Base-by-base conservation (phyloP, 169 alveolate genomes). In the Plasmodium relictum region DNA sequence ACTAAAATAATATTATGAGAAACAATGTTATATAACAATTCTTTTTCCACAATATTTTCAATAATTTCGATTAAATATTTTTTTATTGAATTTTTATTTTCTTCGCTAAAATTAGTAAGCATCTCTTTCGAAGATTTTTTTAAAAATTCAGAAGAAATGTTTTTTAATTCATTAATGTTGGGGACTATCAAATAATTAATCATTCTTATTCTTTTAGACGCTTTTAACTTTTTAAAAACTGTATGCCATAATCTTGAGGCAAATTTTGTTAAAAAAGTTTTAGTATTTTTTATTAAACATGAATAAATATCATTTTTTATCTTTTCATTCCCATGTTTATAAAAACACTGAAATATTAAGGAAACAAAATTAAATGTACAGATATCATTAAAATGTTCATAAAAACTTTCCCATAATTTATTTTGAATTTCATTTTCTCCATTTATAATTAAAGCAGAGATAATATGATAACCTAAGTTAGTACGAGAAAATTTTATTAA, bases 261-360 rank as follows among this genome's bases (percentile, higher is more conserved):
- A 83, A 69, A 83, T 83, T 83, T 83, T 16, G 74, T 66, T 10
- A 83, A 69, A 41, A 54, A 83, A 2, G 61, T 20, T 59, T 83
- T 66, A 14, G 85, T 6, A 61, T 83, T 68, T 68, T 83, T 70
- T 54, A 68, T 31, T 61, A 83, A 24, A 85, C 91, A 83, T 20
- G 20, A 12, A 5, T 39, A 45, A 10, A 83, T 83, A 61, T 66
- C 74, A 20, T 31, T 83, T 69, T 44, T 68, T 41, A 83, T 69
- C 20, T 83, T 9, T 39, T 83, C 73, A 69, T 41, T 54, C 12
- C 66, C 91, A 45, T 83, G 85, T 16, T 69, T 83, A 45, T 83
- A 83, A 69, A 83, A 83, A 83, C 91, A 69, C n/a, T 83, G 91
- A 73, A 83, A 83, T n/a, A 59, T 59, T 39, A 83, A 26, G 4